These are phyloP conservation scores for Chrysanthemum lavandulifolium DNA, from an alignment of 129 eudicot species.

Conservation along the genomic window DNA sequence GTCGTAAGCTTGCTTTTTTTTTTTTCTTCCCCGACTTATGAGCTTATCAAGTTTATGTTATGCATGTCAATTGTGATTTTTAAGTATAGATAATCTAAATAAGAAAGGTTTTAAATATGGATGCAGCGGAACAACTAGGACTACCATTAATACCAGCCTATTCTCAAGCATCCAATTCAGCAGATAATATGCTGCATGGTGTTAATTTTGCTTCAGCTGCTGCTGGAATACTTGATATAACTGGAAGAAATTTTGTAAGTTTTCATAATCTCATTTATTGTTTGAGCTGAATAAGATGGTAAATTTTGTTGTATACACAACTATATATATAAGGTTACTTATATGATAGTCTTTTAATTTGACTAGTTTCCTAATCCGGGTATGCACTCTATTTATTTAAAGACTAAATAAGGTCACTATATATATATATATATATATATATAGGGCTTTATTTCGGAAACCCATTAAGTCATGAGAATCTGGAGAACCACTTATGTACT, in stretches of 20 bases:
- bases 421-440: no score
- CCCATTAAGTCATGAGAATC: no score
- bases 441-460: no score
- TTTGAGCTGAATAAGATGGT: constrained; percentile 5
- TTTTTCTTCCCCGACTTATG: no score
- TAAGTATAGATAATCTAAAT: background rate
- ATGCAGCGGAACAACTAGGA: constrained; percentile 81
- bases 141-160: constrained; percentile 75
- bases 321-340: no score
- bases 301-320: background rate
- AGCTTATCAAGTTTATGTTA: no score
- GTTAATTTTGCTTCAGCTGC: constrained; percentile 97
- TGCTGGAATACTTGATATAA: constrained; percentile 89
- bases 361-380: no score
- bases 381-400: no score
- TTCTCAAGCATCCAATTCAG: constrained; percentile 55
- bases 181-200: constrained; percentile 70
- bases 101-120: background rate
- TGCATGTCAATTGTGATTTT: background rate
- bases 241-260: constrained; percentile 89
- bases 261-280: background rate
- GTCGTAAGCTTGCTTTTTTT: background rate
- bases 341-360: no score
- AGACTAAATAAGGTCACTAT: no score
- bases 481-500: no score